Conservation (phyloP, 768 basidiomycete species). For the Podaxis sp. region DNA sequence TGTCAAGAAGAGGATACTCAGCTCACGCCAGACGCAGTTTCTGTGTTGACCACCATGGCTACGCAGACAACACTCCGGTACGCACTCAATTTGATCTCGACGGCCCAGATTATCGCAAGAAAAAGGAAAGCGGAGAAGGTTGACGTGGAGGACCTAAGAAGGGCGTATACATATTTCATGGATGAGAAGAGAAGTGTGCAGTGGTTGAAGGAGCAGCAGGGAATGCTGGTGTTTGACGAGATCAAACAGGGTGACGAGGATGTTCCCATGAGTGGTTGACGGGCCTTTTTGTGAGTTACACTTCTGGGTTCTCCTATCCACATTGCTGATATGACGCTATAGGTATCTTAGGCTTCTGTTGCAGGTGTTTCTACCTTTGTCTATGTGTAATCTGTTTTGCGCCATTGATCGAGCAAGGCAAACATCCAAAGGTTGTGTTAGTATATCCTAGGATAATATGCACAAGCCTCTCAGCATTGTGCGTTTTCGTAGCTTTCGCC, state of each 20-base stretch:
- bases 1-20: conserved; percentile 96
- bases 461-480: neutral
- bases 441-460: neutral
- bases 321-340: neutral
- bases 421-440: neutral
- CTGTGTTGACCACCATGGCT: conserved; percentile 88
- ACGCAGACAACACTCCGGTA: conserved; percentile 89
- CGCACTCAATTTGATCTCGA: conserved; percentile 92
- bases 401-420: neutral
- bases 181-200: conserved; percentile 92
- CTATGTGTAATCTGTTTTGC: neutral
- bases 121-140: conserved; percentile 82
- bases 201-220: conserved; percentile 87
- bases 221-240: conserved; percentile 73
- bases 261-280: conserved; percentile 23
- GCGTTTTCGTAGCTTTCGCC: neutral
- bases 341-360: neutral
- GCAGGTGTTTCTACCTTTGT: neutral
- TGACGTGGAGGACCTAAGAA: conserved; percentile 80
- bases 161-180: conserved; percentile 88
- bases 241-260: conserved; percentile 37
- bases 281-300: neutral
- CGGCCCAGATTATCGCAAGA: conserved; percentile 81
- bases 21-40: conserved; percentile 67
- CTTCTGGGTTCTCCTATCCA: neutral